phyloP scores from a whole-genome alignment of 164 flowering plant species.

The Sedum album region DNA sequence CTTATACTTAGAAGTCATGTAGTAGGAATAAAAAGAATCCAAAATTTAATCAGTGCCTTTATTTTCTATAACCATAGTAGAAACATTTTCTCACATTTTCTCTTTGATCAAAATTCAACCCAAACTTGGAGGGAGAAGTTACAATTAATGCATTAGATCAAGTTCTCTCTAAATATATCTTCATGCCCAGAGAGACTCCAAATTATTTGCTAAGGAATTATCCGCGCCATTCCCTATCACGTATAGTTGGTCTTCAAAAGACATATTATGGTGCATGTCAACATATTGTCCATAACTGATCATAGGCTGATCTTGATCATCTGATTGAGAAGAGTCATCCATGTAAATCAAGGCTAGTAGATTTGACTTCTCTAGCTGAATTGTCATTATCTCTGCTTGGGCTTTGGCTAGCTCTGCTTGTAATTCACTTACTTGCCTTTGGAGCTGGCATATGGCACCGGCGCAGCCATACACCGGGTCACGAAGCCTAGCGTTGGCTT shows the following conservation, averaged over 20 bases:
- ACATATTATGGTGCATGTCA: background rate
- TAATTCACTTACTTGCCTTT: slow-evolving; percentile 58
- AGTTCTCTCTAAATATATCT: slow-evolving; percentile 1
- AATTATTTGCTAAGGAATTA: background rate
- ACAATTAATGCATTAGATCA: background rate
- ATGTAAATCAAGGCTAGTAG: slow-evolving; percentile 40
- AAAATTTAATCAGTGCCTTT: background rate
- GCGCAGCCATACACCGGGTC: slow-evolving; percentile 81
- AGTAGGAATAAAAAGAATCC: background rate
- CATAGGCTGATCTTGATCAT: background rate
- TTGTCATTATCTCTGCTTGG: slow-evolving; percentile 48
- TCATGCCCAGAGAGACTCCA: slow-evolving; percentile 10
- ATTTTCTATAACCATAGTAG: background rate
- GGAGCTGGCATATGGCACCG: slow-evolving; percentile 63
- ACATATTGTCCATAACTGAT: slow-evolving; percentile 4
- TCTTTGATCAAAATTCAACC: slow-evolving; percentile 1
- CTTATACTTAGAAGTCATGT: background rate
- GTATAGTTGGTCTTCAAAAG: background rate
- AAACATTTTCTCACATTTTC: background rate
- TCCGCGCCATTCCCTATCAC: background rate
- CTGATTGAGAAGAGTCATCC: slow-evolving; percentile 28
- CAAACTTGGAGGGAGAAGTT: background rate
- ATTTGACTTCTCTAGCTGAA: slow-evolving; percentile 47
- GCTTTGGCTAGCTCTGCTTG: slow-evolving; percentile 57
- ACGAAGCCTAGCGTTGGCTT: slow-evolving; percentile 58